A percentile compares a stretch with the other conserved stretches of the same genome.
phyloP scores from a whole-genome alignment of 176 grass and related monocot species.

The Alopecurus myosuroides region DNA sequence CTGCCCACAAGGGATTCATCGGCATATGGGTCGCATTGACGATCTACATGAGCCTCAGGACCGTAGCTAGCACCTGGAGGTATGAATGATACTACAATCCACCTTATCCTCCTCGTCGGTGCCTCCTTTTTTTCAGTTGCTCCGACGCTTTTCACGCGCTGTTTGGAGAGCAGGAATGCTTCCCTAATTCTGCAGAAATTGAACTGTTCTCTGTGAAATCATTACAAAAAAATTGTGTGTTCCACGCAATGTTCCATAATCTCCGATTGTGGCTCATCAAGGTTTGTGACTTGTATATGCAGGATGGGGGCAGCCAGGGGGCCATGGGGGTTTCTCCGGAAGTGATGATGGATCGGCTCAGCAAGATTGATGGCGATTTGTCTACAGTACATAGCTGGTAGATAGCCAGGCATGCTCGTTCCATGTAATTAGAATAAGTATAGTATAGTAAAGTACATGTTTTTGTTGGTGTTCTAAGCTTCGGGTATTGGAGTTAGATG shows the following conservation, averaged over 20 bases:
- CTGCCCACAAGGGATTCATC: conserved; percentile 70
- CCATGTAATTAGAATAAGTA: conserved; percentile 23
- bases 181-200: neutral
- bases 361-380: conserved; percentile 2
- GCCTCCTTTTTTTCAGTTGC: neutral
- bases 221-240: neutral
- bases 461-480: neutral
- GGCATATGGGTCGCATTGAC: conserved; percentile 98
- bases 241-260: neutral
- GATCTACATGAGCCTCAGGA: conserved; percentile 91
- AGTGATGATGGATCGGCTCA: conserved; percentile 31
- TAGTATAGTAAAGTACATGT: conserved; percentile 8
- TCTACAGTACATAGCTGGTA: conserved; percentile 7
- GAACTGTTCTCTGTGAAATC: neutral
- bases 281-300: conserved; percentile 13
- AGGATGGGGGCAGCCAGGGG: conserved; percentile 80
- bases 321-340: conserved; percentile 73
- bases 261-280: neutral
- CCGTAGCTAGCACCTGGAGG: conserved; percentile 90
- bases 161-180: too few relatives aligned
- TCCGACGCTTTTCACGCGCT: too few relatives aligned
- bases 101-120: neutral
- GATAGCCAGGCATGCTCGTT: conserved; percentile 12
- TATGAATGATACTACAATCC: conserved; percentile 38
- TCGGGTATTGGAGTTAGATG: neutral